phyloP scores from a whole-genome alignment of 2,329 filamentous ascomycete species.

The Monosporascus sp. region DNA sequence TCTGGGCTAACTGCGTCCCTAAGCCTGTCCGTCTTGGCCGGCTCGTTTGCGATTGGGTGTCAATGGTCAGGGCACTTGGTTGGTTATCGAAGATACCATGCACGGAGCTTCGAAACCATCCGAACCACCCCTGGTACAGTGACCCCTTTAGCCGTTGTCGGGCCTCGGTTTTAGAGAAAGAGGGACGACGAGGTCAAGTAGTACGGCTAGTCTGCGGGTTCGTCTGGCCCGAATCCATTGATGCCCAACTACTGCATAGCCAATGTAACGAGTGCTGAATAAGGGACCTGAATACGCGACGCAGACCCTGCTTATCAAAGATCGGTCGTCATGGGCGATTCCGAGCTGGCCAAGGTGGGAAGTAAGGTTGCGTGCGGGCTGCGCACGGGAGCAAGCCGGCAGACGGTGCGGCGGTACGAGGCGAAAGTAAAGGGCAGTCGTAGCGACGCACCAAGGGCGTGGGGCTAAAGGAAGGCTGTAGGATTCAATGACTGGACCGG shows the following conservation, averaged over 20 bases:
- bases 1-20: neutral
- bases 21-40: neutral
- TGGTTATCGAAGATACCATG: neutral
- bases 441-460: constrained; percentile 19
- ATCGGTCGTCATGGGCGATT: constrained; percentile 6
- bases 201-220: neutral
- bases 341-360: neutral
- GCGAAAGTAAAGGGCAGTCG: constrained; percentile 17
- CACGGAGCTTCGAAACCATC: neutral
- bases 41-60: neutral
- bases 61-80: neutral
- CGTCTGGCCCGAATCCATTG: neutral
- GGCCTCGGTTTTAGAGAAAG: neutral
- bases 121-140: no score
- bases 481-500: constrained; percentile 16
- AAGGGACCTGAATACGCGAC: neutral
- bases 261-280: neutral
- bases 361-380: constrained; percentile 1
- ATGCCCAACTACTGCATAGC: neutral
- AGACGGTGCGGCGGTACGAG: constrained; percentile 15
- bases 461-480: constrained; percentile 8
- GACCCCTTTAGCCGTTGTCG: neutral
- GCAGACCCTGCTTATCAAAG: constrained; percentile 3
- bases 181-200: neutral
- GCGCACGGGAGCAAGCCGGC: constrained; percentile 10